Evolutionary conservation across 768 basidiomycete genomes (phyloP).

Genomic region (Russula emetica): DNA sequence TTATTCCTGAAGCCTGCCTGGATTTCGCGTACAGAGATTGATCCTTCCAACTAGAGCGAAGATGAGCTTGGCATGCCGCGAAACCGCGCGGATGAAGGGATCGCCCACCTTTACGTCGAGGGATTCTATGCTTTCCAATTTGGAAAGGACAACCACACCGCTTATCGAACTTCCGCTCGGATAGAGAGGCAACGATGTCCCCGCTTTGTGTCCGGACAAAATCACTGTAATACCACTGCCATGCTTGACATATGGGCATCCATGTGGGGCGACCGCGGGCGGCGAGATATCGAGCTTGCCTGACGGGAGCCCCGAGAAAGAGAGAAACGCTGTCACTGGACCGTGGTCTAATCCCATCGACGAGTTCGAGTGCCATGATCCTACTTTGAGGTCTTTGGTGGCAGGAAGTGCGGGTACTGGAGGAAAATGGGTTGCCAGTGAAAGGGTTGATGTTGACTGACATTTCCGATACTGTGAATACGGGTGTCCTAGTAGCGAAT

Average conservation of each 20-base stretch:
- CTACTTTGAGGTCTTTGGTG: neutral
- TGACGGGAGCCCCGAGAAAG: neutral
- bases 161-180: conserved; percentile 16
- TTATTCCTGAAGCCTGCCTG: conserved; percentile 14
- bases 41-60: conserved; percentile 14
- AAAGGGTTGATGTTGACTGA: neutral
- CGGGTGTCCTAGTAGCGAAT: neutral
- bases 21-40: conserved; percentile 11
- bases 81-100: neutral
- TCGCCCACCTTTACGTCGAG: conserved; percentile 18
- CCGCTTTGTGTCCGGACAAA: conserved; percentile 14
- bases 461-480: neutral
- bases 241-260: conserved; percentile 17
- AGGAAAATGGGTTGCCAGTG: neutral
- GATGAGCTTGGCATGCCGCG: neutral
- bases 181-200: conserved; percentile 9
- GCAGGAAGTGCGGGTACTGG: no score
- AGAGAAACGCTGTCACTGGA: neutral
- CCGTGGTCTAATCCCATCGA: neutral
- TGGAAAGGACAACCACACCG: conserved; percentile 13
- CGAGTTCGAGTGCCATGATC: neutral
- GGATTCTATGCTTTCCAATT: neutral
- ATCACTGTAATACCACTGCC: conserved; percentile 9
- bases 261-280: neutral
- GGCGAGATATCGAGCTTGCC: neutral